A percentile compares a stretch with the other conserved stretches of the same genome.
Evolutionary conservation across 257 asterid genomes (phyloP).

Genomic region (Solanum boliviense): DNA sequence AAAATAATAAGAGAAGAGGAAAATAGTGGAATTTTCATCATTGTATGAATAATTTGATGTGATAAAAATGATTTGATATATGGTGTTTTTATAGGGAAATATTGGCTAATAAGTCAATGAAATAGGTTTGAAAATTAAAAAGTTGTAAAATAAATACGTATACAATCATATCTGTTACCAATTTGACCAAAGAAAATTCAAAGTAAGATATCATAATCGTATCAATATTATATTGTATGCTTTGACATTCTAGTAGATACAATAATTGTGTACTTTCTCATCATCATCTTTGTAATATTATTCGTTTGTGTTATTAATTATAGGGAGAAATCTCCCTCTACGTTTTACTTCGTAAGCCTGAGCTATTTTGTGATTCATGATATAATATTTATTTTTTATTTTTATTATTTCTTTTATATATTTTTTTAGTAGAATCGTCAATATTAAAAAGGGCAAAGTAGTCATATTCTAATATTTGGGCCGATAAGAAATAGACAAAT

Average conservation of each 20-base stretch:
- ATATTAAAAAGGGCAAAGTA: not conserved
- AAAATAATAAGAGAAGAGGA: not conserved
- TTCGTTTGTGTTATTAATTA: not conserved
- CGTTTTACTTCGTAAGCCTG: not conserved
- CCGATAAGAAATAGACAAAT: not conserved
- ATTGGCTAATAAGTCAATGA: not conserved
- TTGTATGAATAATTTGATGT: not conserved
- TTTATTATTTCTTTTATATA: not conserved
- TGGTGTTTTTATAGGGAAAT: not conserved
- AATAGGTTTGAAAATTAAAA: not conserved
- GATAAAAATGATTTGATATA: not conserved
- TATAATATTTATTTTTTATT: not conserved
- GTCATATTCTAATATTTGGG: not conserved
- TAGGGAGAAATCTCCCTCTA: not conserved
- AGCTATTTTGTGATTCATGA: not conserved
- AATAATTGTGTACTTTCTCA: not conserved
- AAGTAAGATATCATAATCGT: not conserved
- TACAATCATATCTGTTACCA: not conserved
- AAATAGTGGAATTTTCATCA: not conserved
- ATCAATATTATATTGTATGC: not conserved
- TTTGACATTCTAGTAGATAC: not conserved
- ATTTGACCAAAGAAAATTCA: not conserved
- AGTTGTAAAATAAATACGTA: not conserved
- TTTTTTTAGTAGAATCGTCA: not conserved
- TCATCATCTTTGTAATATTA: not conserved